Conservation (phyloP, 2,329 filamentous ascomycete genomes). For the Diplodia scrobiculata region DNA sequence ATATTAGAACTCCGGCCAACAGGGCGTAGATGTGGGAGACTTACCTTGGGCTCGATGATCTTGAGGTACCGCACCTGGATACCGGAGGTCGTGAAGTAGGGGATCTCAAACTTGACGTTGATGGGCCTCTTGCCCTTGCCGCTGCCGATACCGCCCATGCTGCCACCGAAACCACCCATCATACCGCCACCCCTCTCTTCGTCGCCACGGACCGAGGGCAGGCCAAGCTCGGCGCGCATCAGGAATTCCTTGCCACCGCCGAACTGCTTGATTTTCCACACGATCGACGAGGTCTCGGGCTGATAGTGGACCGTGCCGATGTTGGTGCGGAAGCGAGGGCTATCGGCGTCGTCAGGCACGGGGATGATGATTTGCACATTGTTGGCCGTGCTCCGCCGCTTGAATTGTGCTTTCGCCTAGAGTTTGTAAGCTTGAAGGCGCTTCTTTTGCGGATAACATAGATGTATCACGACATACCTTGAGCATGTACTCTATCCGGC, state of each 20-base stretch:
- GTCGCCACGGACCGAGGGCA: constrained; percentile 91
- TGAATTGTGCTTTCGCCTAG: constrained; percentile 90
- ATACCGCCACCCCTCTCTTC: constrained; percentile 95
- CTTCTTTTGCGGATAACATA: not conserved
- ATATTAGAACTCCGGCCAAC: not conserved
- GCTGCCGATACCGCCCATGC: constrained; percentile 82
- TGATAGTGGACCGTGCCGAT: constrained; percentile 97
- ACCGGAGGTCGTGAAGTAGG: constrained; percentile 99
- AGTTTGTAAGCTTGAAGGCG: constrained; percentile 17
- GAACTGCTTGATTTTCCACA: constrained; percentile 99
- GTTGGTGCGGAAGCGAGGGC: constrained; percentile 93
- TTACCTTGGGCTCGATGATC: constrained; percentile 98
- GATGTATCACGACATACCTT: constrained; percentile 59
- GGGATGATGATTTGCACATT: constrained; percentile 98
- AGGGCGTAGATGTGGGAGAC: constrained; percentile 37
- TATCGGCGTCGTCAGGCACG: constrained; percentile 95
- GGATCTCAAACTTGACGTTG: constrained; percentile 99
- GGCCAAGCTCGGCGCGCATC: constrained; percentile 93
- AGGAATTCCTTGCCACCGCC: constrained; percentile 97
- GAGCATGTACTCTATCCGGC: constrained; percentile 97
- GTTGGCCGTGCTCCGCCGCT: constrained; percentile 94
- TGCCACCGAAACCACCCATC: constrained; percentile 95
- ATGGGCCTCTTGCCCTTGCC: constrained; percentile 94
- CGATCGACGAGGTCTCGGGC: constrained; percentile 93
- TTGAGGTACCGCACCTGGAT: constrained; percentile 98